A percentile compares a stretch with the other conserved stretches of the same genome.
phyloP scores from a whole-genome alignment of 148 eudicot genomes.

The Nepenthes gracilis region DNA sequence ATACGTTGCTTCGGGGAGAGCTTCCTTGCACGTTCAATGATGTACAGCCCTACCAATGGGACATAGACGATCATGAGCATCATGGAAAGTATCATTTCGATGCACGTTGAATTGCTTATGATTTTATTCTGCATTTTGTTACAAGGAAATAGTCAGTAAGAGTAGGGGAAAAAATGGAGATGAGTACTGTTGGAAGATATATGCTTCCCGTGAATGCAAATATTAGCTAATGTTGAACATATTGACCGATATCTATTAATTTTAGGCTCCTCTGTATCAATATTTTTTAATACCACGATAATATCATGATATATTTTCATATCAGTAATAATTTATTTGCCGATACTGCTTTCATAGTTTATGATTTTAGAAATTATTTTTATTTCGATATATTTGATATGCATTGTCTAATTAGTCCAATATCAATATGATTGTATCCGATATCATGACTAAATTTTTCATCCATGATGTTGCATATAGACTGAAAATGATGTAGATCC shows the following conservation, averaged over 20 bases:
- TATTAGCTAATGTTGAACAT: too few species aligned
- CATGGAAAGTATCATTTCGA: constrained; percentile 46
- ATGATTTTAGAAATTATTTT: too few species aligned
- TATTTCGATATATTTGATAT: too few species aligned
- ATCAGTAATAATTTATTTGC: too few species aligned
- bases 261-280: too few species aligned
- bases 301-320: too few species aligned
- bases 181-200: not conserved
- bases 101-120: constrained; percentile 45
- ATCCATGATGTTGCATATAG: not conserved
- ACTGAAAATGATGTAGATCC: not conserved
- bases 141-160: not conserved
- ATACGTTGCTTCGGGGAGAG: constrained; percentile 56
- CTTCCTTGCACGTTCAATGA: constrained; percentile 57
- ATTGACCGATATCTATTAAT: too few species aligned
- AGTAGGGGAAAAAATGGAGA: not conserved
- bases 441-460: not conserved
- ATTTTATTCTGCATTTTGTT: constrained; percentile 34
- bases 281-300: too few species aligned
- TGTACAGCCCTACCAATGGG: constrained; percentile 55
- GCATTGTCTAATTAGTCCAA: too few species aligned
- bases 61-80: constrained; percentile 55
- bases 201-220: too few species aligned
- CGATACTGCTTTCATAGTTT: too few species aligned
- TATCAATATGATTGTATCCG: too few species aligned